Base-by-base conservation (phyloP, 208 protist species). In the Novymonas esmeraldas region DNA sequence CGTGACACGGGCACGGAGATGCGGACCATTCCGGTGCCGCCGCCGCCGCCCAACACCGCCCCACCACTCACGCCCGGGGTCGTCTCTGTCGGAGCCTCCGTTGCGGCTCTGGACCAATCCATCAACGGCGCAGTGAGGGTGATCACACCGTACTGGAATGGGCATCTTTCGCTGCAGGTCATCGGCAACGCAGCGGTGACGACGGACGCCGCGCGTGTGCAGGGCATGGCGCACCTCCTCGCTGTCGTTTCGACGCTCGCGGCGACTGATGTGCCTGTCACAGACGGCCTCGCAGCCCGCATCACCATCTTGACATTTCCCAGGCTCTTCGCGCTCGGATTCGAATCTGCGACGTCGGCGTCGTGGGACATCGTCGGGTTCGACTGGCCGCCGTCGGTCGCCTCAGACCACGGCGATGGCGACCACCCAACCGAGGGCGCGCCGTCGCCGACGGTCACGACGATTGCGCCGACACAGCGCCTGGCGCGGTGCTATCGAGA, bases 401-500 rank as follows among this genome's bases (percentile, higher is more conserved):
- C 51, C 3, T 2, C 51, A 14, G 29, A 16, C 16, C n/a, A 22
- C 7, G 31, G 16, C 5, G 31, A 26, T 33, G 39, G 51, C 7
- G 22, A 20, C 22, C 10, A 38, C 31, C 31, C 31, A 24, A 39
- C n/a, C 13, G 18, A 24, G 20, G 6, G 9, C 18, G n/a, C n/a
- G n/a, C n/a, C 2, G 2, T 20, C 26, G 4, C 28, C 38, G 11
- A 41, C 48, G 10, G 3, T 18, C 1, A 7, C 14, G 6, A 18
- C 38, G 0, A 13, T 29, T 2, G 33, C 4, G 6, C n/a, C 29
- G 45, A 59, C n/a, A 3, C 48, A 59, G 49, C 66, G 57, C 31
- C 49, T 72, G 6, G 44, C 36, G 4, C 55, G 39, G 33, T 72
- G 66, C 38, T 64, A 64, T 29, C 33, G 18, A 0, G 3, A 38